phyloP scores from a whole-genome alignment of 2,329 filamentous ascomycete genomes.

The Basipetospora chlamydospora region DNA sequence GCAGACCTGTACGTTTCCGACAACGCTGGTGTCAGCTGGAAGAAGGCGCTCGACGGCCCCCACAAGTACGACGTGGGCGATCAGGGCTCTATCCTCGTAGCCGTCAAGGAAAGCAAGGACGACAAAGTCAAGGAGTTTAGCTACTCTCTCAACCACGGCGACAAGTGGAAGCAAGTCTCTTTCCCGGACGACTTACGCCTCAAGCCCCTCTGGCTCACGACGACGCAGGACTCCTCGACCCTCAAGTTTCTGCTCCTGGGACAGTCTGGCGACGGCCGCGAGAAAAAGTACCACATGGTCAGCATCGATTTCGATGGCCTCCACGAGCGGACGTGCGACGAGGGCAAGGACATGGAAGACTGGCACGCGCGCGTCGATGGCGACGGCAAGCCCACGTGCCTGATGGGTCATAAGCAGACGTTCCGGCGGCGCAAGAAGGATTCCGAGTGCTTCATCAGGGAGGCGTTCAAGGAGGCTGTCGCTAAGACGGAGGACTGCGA shows the following conservation, averaged over 20 bases:
- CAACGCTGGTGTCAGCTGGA: slow-evolving; percentile 80
- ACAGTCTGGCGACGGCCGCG: slow-evolving; percentile 31
- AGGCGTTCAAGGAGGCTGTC: slow-evolving; percentile 67
- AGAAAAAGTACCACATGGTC: slow-evolving; percentile 52
- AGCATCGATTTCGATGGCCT: slow-evolving; percentile 73
- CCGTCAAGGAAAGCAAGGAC: slow-evolving; percentile 58
- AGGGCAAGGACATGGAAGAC: slow-evolving; percentile 67
- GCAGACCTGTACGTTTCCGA: slow-evolving; percentile 80
- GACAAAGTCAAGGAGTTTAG: slow-evolving; percentile 41
- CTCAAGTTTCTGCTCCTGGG: slow-evolving; percentile 77
- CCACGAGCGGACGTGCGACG: slow-evolving; percentile 63
- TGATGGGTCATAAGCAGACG: slow-evolving; percentile 92
- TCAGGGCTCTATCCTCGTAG: slow-evolving; percentile 76
- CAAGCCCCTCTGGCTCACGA: slow-evolving; percentile 61
- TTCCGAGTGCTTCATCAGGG: slow-evolving; percentile 76
- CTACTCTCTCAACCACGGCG: slow-evolving; percentile 84
- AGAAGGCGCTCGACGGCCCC: slow-evolving; percentile 56
- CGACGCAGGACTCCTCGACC: slow-evolving; percentile 82
- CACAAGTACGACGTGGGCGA: slow-evolving; percentile 97
- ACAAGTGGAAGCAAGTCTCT: slow-evolving; percentile 61
- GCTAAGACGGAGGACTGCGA: slow-evolving; percentile 61
- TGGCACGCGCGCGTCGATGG: slow-evolving; percentile 78
- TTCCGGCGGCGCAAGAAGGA: slow-evolving; percentile 75
- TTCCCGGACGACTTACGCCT: slow-evolving; percentile 55
- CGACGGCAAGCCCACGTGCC: slow-evolving; percentile 66